These are phyloP conservation scores for Exophiala phaeomuriformis DNA, from an alignment of 2,329 filamentous ascomycete genomes.

Conservation along the genomic window DNA sequence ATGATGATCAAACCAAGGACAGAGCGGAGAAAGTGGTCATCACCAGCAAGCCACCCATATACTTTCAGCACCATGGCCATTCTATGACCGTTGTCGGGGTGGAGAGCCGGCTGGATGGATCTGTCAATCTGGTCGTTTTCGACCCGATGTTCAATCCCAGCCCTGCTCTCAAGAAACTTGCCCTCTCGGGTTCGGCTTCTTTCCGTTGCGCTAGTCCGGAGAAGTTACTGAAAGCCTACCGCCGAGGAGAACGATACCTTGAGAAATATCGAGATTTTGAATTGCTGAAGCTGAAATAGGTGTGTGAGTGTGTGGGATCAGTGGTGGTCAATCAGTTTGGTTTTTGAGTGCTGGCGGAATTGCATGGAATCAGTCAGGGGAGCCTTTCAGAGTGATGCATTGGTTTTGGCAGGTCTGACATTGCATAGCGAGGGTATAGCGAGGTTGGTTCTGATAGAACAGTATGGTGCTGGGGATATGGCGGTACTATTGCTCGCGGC, in stretches of 20 bases:
- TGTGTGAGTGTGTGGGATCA: not conserved
- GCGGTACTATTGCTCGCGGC: not conserved
- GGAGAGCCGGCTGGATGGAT: conserved; percentile 59
- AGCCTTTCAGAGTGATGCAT: not conserved
- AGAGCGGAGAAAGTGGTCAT: conserved; percentile 55
- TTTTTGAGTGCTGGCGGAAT: not conserved
- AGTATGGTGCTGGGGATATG: not conserved
- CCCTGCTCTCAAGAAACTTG: conserved; percentile 53
- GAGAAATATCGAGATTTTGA: conserved; percentile 71
- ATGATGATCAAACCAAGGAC: conserved; percentile 37
- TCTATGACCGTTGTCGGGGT: conserved; percentile 85
- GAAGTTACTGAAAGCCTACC: conserved; percentile 62
- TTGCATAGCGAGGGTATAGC: conserved; percentile 15
- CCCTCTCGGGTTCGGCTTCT: conserved; percentile 29
- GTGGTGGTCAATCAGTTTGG: not conserved
- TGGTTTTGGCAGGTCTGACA: not conserved
- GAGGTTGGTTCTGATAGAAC: not conserved
- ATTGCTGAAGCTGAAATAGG: conserved; percentile 53
- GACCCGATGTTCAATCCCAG: conserved; percentile 76
- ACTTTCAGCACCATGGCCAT: conserved; percentile 82
- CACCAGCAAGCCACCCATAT: conserved; percentile 73
- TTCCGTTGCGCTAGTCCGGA: conserved; percentile 44
- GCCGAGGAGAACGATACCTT: conserved; percentile 61
- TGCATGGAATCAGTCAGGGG: not conserved
- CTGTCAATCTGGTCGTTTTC: conserved; percentile 68